A percentile compares a stretch with the other conserved stretches of the same genome.
Evolutionary conservation across 2,329 filamentous ascomycete genomes (phyloP).

Genomic region (Cadophora sp.): DNA sequence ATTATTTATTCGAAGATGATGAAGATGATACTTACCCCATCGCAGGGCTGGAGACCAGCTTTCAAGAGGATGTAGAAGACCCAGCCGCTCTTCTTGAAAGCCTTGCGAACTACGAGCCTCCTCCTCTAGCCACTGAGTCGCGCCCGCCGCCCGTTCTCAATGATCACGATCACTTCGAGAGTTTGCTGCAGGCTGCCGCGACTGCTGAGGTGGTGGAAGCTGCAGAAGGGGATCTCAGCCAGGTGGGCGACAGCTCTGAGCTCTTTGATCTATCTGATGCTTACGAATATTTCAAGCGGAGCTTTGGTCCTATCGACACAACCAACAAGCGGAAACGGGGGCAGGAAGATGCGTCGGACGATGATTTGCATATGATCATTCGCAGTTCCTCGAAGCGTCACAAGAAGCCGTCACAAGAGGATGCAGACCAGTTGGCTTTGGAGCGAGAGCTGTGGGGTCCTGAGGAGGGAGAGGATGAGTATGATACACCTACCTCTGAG

Average conservation of each 20-base stretch:
- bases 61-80: constrained; percentile 35
- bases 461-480: constrained; percentile 34
- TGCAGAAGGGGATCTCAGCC: constrained; percentile 7
- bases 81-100: constrained; percentile 39
- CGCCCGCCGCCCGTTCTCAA: neutral
- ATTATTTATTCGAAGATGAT: constrained; percentile 21
- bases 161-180: constrained; percentile 39
- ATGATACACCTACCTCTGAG: constrained; percentile 18
- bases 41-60: constrained; percentile 32
- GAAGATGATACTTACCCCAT: constrained; percentile 31
- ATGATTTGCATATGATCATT: neutral
- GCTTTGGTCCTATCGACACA: neutral
- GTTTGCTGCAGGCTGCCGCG: constrained; percentile 39
- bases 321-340: constrained; percentile 25
- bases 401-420: constrained; percentile 22
- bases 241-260: constrained; percentile 14
- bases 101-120: constrained; percentile 37
- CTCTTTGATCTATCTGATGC: constrained; percentile 7
- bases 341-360: neutral
- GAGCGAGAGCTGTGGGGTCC: constrained; percentile 43
- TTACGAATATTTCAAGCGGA: constrained; percentile 20
- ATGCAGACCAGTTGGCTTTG: constrained; percentile 33
- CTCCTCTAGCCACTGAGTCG: neutral
- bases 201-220: constrained; percentile 33
- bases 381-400: constrained; percentile 24